Evolutionary conservation across 2,329 filamentous ascomycete genomes (phyloP).

Genomic region (Microdochium bolleyi): DNA sequence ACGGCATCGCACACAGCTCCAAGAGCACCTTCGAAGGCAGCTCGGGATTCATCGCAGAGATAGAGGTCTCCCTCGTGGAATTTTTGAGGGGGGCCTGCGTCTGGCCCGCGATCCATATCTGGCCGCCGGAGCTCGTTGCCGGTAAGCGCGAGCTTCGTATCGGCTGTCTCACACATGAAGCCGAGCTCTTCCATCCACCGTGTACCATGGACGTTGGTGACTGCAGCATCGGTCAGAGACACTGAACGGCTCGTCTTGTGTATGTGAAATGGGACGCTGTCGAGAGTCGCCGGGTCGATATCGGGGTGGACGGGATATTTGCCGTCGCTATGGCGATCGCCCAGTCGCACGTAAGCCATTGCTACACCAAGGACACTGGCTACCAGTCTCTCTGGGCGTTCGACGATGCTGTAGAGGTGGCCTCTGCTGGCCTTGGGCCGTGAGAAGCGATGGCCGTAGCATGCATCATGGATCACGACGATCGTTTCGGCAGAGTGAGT

Average conservation of each 20-base stretch:
- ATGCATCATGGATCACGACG: constrained; percentile 85
- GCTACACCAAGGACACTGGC: constrained; percentile 77
- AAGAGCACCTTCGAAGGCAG: constrained; percentile 83
- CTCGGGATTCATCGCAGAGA: constrained; percentile 74
- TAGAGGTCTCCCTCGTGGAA: constrained; percentile 90
- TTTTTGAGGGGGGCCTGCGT: constrained; percentile 38
- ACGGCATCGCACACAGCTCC: constrained; percentile 92
- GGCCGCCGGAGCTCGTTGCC: constrained; percentile 72
- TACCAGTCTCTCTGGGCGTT: constrained; percentile 84
- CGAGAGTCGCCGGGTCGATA: constrained; percentile 43
- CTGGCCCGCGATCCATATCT: constrained; percentile 45
- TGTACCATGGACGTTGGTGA: constrained; percentile 83
- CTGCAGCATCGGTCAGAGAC: constrained; percentile 63
- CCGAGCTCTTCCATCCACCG: constrained; percentile 93
- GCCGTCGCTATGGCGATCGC: constrained; percentile 68
- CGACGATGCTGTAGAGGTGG: constrained; percentile 74
- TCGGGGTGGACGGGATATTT: constrained; percentile 59
- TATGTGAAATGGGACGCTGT: constrained; percentile 72
- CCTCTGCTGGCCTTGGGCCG: constrained; percentile 69
- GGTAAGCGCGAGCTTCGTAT: constrained; percentile 66
- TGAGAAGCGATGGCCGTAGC: constrained; percentile 89
- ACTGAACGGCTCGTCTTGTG: constrained; percentile 69
- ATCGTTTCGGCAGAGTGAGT: constrained; percentile 52
- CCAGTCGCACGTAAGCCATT: constrained; percentile 83
- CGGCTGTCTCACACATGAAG: constrained; percentile 75